A percentile compares a stretch with the other conserved stretches of the same genome.
These are phyloP conservation scores for Globisporangium radiosum DNA, from an alignment of 352 stramenopile genomes.

Conservation along the genomic window DNA sequence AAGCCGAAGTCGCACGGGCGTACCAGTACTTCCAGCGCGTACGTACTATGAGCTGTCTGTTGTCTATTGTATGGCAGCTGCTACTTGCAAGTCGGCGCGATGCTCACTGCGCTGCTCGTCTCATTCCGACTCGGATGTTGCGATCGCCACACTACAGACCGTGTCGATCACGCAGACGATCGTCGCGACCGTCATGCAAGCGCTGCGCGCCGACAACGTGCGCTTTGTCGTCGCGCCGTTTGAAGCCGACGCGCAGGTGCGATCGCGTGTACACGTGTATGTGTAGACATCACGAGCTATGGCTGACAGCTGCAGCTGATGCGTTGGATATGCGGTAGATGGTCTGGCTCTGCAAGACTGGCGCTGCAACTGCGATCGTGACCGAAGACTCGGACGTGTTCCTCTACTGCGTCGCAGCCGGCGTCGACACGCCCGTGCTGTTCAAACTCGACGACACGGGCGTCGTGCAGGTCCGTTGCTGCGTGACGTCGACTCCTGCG, in stretches of 20 bases:
- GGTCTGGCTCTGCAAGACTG: slow-evolving; percentile 74
- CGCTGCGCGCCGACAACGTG: slow-evolving; percentile 33
- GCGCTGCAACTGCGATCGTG: slow-evolving; percentile 53
- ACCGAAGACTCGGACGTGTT: slow-evolving; percentile 79
- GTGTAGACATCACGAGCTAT: not conserved
- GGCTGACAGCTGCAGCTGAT: not conserved
- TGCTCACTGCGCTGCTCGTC: no score
- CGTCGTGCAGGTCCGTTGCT: slow-evolving; percentile 30
- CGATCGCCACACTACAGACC: slow-evolving; percentile 17
- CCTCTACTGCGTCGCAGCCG: slow-evolving; percentile 59
- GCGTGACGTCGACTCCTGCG: no score
- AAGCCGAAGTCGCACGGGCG: slow-evolving; percentile 50
- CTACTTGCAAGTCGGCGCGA: not conserved
- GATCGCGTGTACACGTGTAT: no score
- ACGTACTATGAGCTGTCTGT: not conserved
- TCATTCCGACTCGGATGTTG: no score
- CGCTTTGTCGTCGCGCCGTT: slow-evolving; percentile 69
- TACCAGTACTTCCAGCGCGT: slow-evolving; percentile 56
- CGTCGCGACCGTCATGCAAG: slow-evolving; percentile 49
- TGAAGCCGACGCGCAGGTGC: slow-evolving; percentile 60
- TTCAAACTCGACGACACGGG: slow-evolving; percentile 69
- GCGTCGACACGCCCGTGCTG: slow-evolving; percentile 44
- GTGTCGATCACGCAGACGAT: slow-evolving; percentile 64
- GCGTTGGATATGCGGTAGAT: slow-evolving; percentile 22
- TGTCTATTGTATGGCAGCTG: not conserved